A percentile compares a stretch with the other conserved stretches of the same genome.
These are phyloP conservation scores for Silybum marianum DNA, from an alignment of 129 eudicot species.

Conservation along the genomic window DNA sequence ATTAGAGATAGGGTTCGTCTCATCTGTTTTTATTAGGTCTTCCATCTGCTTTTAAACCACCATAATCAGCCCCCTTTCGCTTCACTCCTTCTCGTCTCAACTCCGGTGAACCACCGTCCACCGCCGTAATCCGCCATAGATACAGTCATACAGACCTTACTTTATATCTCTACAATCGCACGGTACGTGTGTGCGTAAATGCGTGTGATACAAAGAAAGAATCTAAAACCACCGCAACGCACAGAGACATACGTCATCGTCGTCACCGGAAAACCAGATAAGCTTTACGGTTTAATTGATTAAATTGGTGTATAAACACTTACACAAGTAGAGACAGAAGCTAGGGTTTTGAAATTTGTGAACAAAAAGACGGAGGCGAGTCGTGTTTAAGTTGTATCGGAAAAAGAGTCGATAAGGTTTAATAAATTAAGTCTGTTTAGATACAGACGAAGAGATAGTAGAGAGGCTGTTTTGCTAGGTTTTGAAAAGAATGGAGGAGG, in stretches of 20 bases:
- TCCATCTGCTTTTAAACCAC: slow-evolving; percentile 8
- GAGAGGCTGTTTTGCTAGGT: background rate
- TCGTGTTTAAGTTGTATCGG: background rate
- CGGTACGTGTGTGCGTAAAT: background rate
- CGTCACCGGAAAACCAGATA: slow-evolving; percentile 2
- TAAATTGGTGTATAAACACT: background rate
- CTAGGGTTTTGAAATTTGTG: slow-evolving; percentile 29
- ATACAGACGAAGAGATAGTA: background rate
- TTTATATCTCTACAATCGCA: background rate
- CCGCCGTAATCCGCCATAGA: slow-evolving; percentile 19
- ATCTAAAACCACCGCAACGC: background rate
- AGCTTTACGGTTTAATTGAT: slow-evolving; percentile 1
- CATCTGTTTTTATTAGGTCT: slow-evolving; percentile 17
- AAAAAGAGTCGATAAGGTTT: background rate
- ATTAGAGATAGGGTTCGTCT: slow-evolving; percentile 33
- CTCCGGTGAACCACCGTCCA: slow-evolving; percentile 26
- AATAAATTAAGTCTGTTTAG: background rate
- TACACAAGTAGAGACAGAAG: background rate
- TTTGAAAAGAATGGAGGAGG: slow-evolving; percentile 52
- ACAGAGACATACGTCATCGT: background rate
- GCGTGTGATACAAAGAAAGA: background rate
- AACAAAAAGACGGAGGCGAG: background rate
- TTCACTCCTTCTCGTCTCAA: background rate
- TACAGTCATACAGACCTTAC: background rate
- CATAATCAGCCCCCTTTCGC: background rate